Base-by-base conservation (phyloP, 805 yeast species). In the Cyberlindnera xishuangbannaensis region DNA sequence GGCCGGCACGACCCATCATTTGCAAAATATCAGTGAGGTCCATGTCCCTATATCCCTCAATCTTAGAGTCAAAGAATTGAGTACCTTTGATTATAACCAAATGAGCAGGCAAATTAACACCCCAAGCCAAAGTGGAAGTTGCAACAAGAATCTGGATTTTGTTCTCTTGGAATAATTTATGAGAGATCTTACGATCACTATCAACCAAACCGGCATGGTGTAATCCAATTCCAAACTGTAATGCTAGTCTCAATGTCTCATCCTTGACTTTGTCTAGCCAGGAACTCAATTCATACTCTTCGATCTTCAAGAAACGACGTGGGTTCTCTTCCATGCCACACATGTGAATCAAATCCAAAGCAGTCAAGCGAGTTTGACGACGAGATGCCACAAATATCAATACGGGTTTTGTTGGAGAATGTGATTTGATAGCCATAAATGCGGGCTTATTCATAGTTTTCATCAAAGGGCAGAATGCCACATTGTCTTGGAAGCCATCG, bases 111-210 rank as follows among this genome's bases (percentile, higher is more conserved):
- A 92, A 65, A 55, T 92, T 92, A 18, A 92, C 97, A 71, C 98
- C 98, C 98, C 98, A 92, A 0, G 98, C 98, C 40, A 92, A 71
- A 1, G 98, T 92, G 1, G 97, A 95, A 1, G 99, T 92, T 64
- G 96, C 88, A 47, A 94, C 80, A 13, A 92, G 64, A 1, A 92
- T 96, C 39, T 80, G 84, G 39, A 92, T 81, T 2, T 86, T 82
- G 28, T 97, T 97, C 19, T 69, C 65, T 20, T 80, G 67, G 55
- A 92, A 92, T 76, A 90, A 69, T 48, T 75, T 78, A 50, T 92
- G 98, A 0, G 92, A 81, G 37, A 87, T 59, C 53, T 86, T 87
- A 50, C 99, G 72, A 53, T 92, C 99, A 3, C 86, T 65, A 34
- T 97, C 70, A 21, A 87, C 67, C 84, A 92, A 77, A 48, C 99